Conservation (phyloP, 2,329 filamentous ascomycete species). For the Pseudogymnoascus sp. region DNA sequence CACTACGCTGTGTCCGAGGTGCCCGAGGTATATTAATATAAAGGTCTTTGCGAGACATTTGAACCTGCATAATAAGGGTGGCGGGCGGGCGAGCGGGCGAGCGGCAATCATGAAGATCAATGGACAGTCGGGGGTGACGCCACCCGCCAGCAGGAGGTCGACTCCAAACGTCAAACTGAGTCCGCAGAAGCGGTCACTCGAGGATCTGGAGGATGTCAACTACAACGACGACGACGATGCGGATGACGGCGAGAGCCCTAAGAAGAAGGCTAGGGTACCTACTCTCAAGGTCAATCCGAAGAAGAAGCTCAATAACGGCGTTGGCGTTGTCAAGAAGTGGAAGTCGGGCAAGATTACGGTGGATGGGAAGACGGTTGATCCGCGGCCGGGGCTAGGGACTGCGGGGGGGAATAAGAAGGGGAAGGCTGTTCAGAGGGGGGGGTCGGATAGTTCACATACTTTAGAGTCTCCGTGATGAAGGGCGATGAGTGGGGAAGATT, state of each 20-base stretch:
- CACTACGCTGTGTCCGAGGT: background rate
- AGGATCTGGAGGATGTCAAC: conserved; percentile 46
- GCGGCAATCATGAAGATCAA: background rate
- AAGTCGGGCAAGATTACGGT: conserved; percentile 10
- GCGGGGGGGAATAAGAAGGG: background rate
- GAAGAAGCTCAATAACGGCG: background rate
- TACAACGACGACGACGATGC: conserved; percentile 43
- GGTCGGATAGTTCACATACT: background rate
- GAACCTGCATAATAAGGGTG: background rate
- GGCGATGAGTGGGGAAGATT: background rate
- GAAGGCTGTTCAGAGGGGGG: background rate
- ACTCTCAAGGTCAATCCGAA: background rate
- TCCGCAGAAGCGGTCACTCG: conserved; percentile 29
- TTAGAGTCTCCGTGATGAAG: background rate
- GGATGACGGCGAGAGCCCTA: conserved; percentile 37
- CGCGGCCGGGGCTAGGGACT: background rate
- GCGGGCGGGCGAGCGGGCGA: background rate
- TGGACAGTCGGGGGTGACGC: background rate
- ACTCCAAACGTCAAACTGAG: background rate
- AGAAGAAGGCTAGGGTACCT: conserved; percentile 16
- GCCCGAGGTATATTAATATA: background rate
- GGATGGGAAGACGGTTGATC: conserved; percentile 6
- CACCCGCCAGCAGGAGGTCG: background rate
- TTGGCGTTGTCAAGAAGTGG: conserved; percentile 10
- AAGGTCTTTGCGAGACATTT: background rate